phyloP scores from a whole-genome alignment of 768 basidiomycete species.

The Lactifluus subvellereus region DNA sequence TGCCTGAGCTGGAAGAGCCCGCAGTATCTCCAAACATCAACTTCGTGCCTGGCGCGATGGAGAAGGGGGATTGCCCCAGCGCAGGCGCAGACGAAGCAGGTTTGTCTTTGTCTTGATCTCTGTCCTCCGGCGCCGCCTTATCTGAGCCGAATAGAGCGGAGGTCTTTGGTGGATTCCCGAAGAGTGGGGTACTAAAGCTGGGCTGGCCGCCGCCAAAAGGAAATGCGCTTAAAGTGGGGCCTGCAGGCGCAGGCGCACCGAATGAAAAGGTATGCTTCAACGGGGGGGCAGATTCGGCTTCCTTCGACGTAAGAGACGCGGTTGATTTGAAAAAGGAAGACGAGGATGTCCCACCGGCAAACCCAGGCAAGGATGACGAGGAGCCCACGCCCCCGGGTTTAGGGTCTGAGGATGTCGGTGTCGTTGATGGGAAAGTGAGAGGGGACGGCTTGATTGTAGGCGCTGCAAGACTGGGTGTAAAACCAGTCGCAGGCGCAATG shows the following conservation, averaged over 20 bases:
- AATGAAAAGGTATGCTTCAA: conserved; percentile 21
- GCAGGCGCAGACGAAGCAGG: neutral
- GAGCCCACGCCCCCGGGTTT: neutral
- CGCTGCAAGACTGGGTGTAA: conserved; percentile 21
- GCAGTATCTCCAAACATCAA: conserved; percentile 3
- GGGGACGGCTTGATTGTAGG: conserved; percentile 23
- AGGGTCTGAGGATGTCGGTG: conserved; percentile 6
- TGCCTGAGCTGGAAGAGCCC: neutral
- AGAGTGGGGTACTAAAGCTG: neutral
- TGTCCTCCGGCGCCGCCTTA: neutral
- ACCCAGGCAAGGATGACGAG: neutral
- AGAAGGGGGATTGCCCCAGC: conserved; percentile 1
- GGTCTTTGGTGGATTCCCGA: conserved; percentile 10
- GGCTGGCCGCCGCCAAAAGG: conserved; percentile 8
- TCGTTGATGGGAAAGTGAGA: conserved; percentile 8
- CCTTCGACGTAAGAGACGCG: neutral
- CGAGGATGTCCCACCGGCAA: neutral
- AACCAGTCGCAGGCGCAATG: conserved; percentile 27
- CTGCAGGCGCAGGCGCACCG: neutral
- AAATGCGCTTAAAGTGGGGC: neutral
- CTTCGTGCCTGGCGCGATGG: conserved; percentile 3
- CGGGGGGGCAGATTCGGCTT: neutral
- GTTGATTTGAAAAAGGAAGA: conserved; percentile 5
- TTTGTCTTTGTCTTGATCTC: conserved; percentile 8
- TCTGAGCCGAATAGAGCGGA: conserved; percentile 9